Conservation (phyloP, 805 yeast genomes). For the Vanderwaltozyma polyspora region DNA sequence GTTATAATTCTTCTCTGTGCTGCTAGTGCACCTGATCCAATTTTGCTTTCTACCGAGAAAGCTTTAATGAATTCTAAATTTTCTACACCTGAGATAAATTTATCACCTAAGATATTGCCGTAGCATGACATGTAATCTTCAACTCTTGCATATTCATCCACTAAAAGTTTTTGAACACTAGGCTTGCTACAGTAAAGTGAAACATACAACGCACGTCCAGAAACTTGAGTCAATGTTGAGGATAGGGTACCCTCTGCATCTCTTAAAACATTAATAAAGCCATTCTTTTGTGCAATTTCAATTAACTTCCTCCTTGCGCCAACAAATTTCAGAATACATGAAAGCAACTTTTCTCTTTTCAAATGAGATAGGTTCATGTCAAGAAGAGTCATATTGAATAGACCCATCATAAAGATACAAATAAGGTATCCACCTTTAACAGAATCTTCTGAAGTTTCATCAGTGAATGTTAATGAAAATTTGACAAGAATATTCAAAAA, state of each 20-base stretch:
- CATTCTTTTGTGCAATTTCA: conserved; percentile 14
- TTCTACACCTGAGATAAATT: conserved; percentile 5
- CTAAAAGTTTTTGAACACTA: conserved; percentile 7
- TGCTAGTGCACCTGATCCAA: conserved; percentile 58
- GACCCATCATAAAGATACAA: too few species aligned
- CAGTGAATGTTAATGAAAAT: conserved; percentile 11
- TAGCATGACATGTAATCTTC: conserved; percentile 7
- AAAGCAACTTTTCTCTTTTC: too few species aligned
- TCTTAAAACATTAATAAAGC: conserved; percentile 12
- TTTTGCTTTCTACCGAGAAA: conserved; percentile 39
- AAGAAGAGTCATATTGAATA: too few species aligned
- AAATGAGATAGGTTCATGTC: too few species aligned
- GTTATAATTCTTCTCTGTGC: conserved; percentile 56
- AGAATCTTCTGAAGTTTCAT: conserved; percentile 7
- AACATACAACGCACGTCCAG: conserved; percentile 40
- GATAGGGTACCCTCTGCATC: conserved; percentile 20
- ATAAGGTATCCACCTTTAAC: conserved; percentile 7
- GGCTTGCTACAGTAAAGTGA: conserved; percentile 33
- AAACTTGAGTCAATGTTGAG: conserved; percentile 24
- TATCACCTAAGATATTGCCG: conserved; percentile 12
- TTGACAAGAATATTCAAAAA: conserved; percentile 22
- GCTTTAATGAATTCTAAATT: conserved; percentile 31
- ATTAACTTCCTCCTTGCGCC: conserved; percentile 26
- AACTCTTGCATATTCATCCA: conserved; percentile 2
- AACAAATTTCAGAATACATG: conserved; percentile 29